Evolutionary conservation across 371 early-diverging fungal species (phyloP).

Genomic region (Fennellomyces sp.): DNA sequence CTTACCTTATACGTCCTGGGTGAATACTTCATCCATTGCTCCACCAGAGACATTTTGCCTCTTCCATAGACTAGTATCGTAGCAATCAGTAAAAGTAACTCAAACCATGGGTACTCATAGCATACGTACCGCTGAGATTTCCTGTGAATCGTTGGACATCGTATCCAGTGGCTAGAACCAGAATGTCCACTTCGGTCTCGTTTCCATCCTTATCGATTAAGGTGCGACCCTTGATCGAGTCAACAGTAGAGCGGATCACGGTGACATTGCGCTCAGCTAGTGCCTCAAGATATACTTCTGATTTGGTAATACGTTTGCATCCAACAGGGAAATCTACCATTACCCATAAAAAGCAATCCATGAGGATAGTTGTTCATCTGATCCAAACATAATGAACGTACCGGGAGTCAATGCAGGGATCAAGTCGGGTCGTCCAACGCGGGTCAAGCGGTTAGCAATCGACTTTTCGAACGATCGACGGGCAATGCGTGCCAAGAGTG

Average conservation of each 20-base stretch:
- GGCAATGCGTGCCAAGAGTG: neutral
- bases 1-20: conserved; percentile 29
- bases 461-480: neutral
- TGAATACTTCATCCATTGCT: conserved; percentile 15
- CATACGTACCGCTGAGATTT: conserved; percentile 25
- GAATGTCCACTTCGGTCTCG: conserved; percentile 47
- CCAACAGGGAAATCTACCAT: conserved; percentile 20
- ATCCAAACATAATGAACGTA: too few relatives aligned
- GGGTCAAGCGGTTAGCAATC: conserved; percentile 6
- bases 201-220: conserved; percentile 43
- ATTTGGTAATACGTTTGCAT: conserved; percentile 52
- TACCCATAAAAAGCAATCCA: too few relatives aligned
- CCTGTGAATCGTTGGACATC: conserved; percentile 40
- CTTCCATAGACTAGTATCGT: conserved; percentile 14
- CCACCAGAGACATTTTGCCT: neutral
- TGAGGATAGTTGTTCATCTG: too few relatives aligned
- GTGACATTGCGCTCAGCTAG: conserved; percentile 47
- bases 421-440: conserved; percentile 19
- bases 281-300: conserved; percentile 52
- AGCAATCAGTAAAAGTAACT: too few relatives aligned
- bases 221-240: conserved; percentile 39
- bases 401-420: conserved; percentile 17
- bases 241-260: conserved; percentile 43
- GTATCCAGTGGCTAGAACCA: conserved; percentile 70
- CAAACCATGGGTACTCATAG: too few relatives aligned